A percentile compares a stretch with the other conserved stretches of the same genome.
Conservation (phyloP, 2,329 filamentous ascomycete genomes). For the Zymoseptoria tritici region DNA sequence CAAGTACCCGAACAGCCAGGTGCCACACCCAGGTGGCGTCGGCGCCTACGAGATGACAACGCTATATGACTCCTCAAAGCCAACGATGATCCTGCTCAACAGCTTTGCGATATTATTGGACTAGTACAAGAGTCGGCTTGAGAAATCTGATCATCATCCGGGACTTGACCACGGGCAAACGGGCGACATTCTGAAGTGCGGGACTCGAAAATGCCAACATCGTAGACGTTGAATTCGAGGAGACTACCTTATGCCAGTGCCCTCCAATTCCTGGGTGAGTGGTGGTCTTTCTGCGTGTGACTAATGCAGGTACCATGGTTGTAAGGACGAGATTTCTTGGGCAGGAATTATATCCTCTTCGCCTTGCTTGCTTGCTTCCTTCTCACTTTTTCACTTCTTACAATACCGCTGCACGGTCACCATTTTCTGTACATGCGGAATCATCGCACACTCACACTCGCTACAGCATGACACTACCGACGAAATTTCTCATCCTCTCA, state of each 20-base stretch:
- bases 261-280: no score
- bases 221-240: background rate
- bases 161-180: slow-evolving; percentile 47
- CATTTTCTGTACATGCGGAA: no score
- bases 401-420: no score
- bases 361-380: background rate
- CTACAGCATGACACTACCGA: background rate
- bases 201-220: background rate
- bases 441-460: background rate
- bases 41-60: slow-evolving; percentile 40
- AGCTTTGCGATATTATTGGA: slow-evolving; percentile 45
- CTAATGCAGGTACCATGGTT: background rate
- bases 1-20: slow-evolving; percentile 32
- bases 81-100: slow-evolving; percentile 46
- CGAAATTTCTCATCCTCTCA: slow-evolving; percentile 20
- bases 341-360: background rate
- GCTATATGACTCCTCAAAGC: slow-evolving; percentile 35
- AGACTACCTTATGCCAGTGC: background rate
- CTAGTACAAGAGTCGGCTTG: slow-evolving; percentile 30
- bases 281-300: background rate
- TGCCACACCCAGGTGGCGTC: slow-evolving; percentile 46
- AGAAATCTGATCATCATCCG: slow-evolving; percentile 47
- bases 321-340: background rate
- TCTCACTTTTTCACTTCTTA: background rate
- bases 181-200: background rate